Conservation (phyloP, 805 yeast genomes). For the Candida coleopterorum region DNA sequence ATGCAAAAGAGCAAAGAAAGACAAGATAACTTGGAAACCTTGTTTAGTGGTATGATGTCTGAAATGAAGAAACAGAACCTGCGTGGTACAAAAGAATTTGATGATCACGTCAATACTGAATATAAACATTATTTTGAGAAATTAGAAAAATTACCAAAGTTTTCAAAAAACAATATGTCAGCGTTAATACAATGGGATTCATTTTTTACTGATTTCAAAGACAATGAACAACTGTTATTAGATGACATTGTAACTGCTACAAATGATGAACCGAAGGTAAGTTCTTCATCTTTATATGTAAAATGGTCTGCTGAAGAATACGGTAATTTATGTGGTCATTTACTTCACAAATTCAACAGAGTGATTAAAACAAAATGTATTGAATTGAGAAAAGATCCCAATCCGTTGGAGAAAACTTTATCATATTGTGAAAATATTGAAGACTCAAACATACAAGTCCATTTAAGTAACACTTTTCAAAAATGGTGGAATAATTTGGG, state of each 20-base stretch:
- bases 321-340: not conserved
- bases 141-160: not conserved
- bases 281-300: not conserved
- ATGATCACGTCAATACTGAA: not conserved
- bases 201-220: not conserved
- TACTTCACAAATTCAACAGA: not conserved
- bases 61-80: no score
- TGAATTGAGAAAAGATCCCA: not conserved
- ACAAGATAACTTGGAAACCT: no score
- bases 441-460: not conserved
- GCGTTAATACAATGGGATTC: not conserved
- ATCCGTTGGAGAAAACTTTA: not conserved
- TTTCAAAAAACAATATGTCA: not conserved
- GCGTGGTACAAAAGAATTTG: no score
- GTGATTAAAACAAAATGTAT: not conserved
- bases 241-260: not conserved
- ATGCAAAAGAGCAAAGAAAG: no score
- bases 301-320: not conserved
- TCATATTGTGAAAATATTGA: not conserved
- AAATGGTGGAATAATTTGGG: not conserved
- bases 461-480: not conserved
- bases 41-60: no score
- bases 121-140: constrained; percentile 1
- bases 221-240: not conserved
- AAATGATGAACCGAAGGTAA: not conserved